phyloP scores from a whole-genome alignment of 2,329 filamentous ascomycete genomes.

The Hymenoscyphus infarciens region DNA sequence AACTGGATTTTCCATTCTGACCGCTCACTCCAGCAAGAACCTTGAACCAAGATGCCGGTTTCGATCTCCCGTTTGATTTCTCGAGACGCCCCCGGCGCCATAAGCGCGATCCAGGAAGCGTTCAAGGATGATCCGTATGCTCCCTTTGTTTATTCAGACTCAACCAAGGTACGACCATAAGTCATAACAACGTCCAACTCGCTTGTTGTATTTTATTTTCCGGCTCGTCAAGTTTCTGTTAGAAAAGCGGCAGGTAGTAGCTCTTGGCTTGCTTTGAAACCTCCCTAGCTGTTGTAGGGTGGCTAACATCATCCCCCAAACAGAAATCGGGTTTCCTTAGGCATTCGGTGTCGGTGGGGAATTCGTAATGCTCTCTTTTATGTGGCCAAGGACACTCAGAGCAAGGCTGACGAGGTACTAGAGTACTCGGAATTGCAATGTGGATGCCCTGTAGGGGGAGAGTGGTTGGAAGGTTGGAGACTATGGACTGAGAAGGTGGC shows the following conservation, averaged over 20 bases:
- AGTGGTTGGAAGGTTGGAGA: slow-evolving; percentile 62
- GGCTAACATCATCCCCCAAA: slow-evolving; percentile 12
- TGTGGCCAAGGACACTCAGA: slow-evolving; percentile 58
- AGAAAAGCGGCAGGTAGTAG: background rate
- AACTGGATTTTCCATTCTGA: no score
- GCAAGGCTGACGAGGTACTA: slow-evolving; percentile 48
- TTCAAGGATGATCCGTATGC: slow-evolving; percentile 67
- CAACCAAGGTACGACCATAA: slow-evolving; percentile 15
- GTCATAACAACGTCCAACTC: background rate
- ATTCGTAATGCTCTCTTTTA: slow-evolving; percentile 67
- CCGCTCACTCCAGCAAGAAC: background rate
- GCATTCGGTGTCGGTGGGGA: slow-evolving; percentile 65
- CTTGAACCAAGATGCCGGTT: slow-evolving; percentile 44
- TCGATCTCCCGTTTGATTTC: slow-evolving; percentile 53
- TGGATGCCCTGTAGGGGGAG: slow-evolving; percentile 60
- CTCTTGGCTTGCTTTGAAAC: background rate
- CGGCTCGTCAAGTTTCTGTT: slow-evolving; percentile 8
- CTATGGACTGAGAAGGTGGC: slow-evolving; percentile 60
- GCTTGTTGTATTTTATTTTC: background rate
- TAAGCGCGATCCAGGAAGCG: slow-evolving; percentile 62
- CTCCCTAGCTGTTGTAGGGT: background rate
- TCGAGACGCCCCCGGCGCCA: slow-evolving; percentile 59
- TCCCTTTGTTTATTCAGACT: slow-evolving; percentile 59
- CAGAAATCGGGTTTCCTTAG: slow-evolving; percentile 32
- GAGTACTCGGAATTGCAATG: slow-evolving; percentile 68